phyloP scores from a whole-genome alignment of 2,329 filamentous ascomycete species.

The Thielaviopsis ethacetica region DNA sequence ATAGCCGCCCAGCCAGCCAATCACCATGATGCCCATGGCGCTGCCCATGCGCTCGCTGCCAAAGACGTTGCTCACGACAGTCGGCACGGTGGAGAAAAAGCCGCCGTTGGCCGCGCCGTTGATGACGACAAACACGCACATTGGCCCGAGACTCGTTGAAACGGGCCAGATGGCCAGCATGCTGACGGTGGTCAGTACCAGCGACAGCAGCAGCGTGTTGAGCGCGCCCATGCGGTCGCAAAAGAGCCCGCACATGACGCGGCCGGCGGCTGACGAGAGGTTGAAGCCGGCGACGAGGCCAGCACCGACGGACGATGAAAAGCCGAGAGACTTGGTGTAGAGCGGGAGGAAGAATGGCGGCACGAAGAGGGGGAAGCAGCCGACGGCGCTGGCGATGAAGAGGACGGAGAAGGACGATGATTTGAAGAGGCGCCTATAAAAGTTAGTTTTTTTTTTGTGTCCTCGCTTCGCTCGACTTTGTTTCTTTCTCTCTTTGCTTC shows the following conservation, averaged over 20 bases:
- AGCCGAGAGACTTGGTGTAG: constrained; percentile 36
- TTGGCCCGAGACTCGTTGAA: constrained; percentile 33
- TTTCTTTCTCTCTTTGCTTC: too few relatives aligned
- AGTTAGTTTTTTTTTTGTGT: constrained; percentile 10
- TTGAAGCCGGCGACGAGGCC: constrained; percentile 45
- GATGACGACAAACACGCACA: constrained; percentile 40
- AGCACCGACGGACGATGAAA: constrained; percentile 35
- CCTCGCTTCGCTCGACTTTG: too few relatives aligned
- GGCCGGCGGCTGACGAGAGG: constrained; percentile 40
- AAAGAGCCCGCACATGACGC: constrained; percentile 35
- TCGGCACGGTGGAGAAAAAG: constrained; percentile 48
- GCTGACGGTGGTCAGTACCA: constrained; percentile 36
- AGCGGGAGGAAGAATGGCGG: constrained; percentile 45
- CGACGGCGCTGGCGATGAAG: constrained; percentile 37
- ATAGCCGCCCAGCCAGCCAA: constrained; percentile 44
- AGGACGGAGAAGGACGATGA: constrained; percentile 33
- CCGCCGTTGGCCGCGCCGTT: constrained; percentile 45
- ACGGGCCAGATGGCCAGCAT: constrained; percentile 47
- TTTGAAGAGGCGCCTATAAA: constrained; percentile 31
- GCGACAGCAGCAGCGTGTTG: constrained; percentile 35
- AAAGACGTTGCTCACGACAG: constrained; percentile 43
- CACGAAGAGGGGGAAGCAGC: constrained; percentile 43
- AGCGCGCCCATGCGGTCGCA: constrained; percentile 38
- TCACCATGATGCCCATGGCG: constrained; percentile 46
- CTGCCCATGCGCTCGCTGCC: constrained; percentile 36